These are phyloP conservation scores for Penicillium sp. DNA, from an alignment of 2,329 filamentous ascomycete species.

Conservation along the genomic window DNA sequence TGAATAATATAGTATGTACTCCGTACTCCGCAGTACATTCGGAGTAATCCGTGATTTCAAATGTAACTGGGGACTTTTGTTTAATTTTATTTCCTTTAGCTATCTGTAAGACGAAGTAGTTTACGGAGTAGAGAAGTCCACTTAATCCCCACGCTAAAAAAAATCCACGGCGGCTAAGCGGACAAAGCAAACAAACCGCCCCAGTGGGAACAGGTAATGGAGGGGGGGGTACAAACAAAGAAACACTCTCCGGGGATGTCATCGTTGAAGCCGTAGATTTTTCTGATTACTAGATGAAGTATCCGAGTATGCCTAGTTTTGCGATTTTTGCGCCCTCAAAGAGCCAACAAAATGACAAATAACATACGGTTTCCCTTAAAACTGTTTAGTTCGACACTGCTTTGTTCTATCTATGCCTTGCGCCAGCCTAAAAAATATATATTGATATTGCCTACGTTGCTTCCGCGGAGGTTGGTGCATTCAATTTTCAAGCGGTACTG, in stretches of 20 bases:
- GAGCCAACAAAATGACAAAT: background rate
- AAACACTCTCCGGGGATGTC: conserved; percentile 1
- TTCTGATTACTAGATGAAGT: background rate
- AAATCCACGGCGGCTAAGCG: background rate
- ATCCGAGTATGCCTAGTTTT: background rate
- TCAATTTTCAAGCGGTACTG: background rate
- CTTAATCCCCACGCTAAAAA: background rate
- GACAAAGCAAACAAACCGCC: conserved; percentile 2
- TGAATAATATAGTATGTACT: background rate
- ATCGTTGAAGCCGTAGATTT: background rate
- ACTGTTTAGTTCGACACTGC: background rate
- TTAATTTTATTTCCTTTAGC: background rate
- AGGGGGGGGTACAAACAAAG: conserved; percentile 4
- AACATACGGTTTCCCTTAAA: background rate
- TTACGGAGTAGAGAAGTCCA: background rate
- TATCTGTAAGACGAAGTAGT: background rate
- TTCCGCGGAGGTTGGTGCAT: background rate
- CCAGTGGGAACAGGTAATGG: background rate
- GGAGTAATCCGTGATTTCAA: conserved; percentile 8
- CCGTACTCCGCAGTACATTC: background rate
- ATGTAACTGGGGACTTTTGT: conserved; percentile 1
- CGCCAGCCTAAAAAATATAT: background rate
- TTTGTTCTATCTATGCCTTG: background rate
- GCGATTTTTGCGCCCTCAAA: background rate
- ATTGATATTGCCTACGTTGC: background rate